These are phyloP conservation scores for Barnettozyma hawaiiensis DNA, from an alignment of 1,139 yeast species.

Conservation along the genomic window DNA sequence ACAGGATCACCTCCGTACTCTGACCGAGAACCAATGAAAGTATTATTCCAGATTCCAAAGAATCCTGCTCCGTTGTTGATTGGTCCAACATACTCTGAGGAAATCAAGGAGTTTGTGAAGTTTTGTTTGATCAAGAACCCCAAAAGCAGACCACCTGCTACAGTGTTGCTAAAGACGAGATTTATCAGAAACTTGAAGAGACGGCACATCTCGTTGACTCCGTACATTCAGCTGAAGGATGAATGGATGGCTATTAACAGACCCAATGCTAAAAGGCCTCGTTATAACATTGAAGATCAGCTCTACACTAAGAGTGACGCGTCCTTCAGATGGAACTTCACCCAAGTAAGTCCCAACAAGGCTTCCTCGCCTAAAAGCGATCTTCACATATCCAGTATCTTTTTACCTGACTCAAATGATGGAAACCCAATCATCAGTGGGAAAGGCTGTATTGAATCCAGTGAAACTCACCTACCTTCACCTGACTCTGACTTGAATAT, in stretches of 20 bases:
- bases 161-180: slow-evolving; percentile 38
- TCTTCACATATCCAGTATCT: not conserved
- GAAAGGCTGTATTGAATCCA: slow-evolving; percentile 7
- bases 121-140: slow-evolving; percentile 59
- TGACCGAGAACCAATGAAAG: slow-evolving; percentile 68
- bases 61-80: slow-evolving; percentile 59
- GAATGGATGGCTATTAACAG: slow-evolving; percentile 27
- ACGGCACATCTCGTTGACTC: slow-evolving; percentile 18
- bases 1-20: slow-evolving; percentile 71
- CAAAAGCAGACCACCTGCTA: slow-evolving; percentile 43
- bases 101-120: slow-evolving; percentile 53
- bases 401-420: slow-evolving; percentile 12
- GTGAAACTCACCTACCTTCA: slow-evolving; percentile 18
- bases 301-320: slow-evolving; percentile 26
- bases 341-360: slow-evolving; percentile 2
- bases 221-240: slow-evolving; percentile 28
- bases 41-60: slow-evolving; percentile 65
- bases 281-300: slow-evolving; percentile 26
- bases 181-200: slow-evolving; percentile 33
- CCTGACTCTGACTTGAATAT: slow-evolving; percentile 8
- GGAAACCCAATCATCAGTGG: slow-evolving; percentile 13
- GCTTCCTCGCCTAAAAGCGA: not conserved
- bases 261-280: slow-evolving; percentile 28
- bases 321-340: slow-evolving; percentile 24
- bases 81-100: slow-evolving; percentile 40